phyloP scores from a whole-genome alignment of 2,329 filamentous ascomycete species.

The Exophiala sideris region DNA sequence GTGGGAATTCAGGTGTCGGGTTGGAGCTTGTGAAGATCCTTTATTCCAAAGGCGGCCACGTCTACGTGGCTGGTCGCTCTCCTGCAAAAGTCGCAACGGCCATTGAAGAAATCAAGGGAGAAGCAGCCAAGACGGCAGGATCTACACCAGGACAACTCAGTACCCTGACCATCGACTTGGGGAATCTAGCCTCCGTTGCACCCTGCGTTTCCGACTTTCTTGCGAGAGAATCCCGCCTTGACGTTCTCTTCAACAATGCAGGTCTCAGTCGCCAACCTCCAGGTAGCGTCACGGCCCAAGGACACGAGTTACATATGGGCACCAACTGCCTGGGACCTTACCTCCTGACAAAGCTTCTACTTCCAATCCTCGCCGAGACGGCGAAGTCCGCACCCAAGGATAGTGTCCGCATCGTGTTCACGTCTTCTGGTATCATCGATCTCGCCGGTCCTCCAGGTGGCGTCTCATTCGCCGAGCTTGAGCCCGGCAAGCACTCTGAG shows the following conservation, averaged over 20 bases:
- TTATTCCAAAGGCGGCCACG: slow-evolving; percentile 40
- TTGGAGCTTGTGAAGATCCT: slow-evolving; percentile 38
- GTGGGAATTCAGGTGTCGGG: slow-evolving; percentile 37
- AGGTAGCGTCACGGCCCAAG: slow-evolving; percentile 33
- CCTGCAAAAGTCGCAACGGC: slow-evolving; percentile 36
- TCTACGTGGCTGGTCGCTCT: slow-evolving; percentile 44
- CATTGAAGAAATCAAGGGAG: slow-evolving; percentile 38
- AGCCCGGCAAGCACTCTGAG: background rate
- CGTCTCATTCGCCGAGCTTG: background rate
- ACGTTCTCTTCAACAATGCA: slow-evolving; percentile 42
- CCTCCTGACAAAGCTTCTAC: slow-evolving; percentile 37
- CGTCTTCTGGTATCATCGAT: background rate
- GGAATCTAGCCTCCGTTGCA: slow-evolving; percentile 41
- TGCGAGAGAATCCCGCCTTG: slow-evolving; percentile 35
- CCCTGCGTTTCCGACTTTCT: slow-evolving; percentile 37
- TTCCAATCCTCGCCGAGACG: slow-evolving; percentile 32
- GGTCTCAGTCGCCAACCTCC: slow-evolving; percentile 34
- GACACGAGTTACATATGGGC: slow-evolving; percentile 37
- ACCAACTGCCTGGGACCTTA: slow-evolving; percentile 37
- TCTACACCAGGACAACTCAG: slow-evolving; percentile 31
- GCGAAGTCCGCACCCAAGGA: slow-evolving; percentile 23
- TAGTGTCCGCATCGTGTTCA: slow-evolving; percentile 31
- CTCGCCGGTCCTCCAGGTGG: slow-evolving; percentile 1
- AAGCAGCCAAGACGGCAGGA: slow-evolving; percentile 25
- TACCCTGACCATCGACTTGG: slow-evolving; percentile 40